Conservation (phyloP, 2,329 filamentous ascomycete species). For the Xylariomycetidae sp. region DNA sequence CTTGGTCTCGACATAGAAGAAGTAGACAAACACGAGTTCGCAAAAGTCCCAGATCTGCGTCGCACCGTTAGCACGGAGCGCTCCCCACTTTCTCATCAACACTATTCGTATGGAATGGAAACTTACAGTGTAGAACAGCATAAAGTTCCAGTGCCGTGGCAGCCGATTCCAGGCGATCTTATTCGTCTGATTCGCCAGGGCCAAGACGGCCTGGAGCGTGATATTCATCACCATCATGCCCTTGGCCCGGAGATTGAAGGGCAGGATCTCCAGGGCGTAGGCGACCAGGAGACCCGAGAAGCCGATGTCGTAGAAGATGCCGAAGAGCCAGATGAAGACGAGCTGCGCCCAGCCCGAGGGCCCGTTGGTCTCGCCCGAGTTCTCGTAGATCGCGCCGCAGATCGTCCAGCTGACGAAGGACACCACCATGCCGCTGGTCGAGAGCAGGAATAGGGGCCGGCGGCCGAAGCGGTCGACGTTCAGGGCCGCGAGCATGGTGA, state of each 20-base stretch:
- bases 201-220: conserved; percentile 56
- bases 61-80: no score
- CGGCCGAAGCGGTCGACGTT: conserved; percentile 47
- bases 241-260: conserved; percentile 54
- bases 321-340: conserved; percentile 56
- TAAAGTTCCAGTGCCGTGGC: conserved; percentile 59
- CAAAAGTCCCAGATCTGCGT: conserved; percentile 50
- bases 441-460: conserved; percentile 48
- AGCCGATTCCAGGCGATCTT: conserved; percentile 58
- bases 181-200: conserved; percentile 60
- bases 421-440: conserved; percentile 43
- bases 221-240: conserved; percentile 63
- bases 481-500: conserved; percentile 50
- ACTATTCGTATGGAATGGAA: conserved; percentile 7
- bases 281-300: conserved; percentile 54
- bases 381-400: conserved; percentile 48
- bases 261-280: conserved; percentile 55
- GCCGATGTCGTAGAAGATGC: conserved; percentile 55
- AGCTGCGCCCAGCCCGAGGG: conserved; percentile 50
- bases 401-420: conserved; percentile 48
- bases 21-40: conserved; percentile 59
- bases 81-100: no score
- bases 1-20: conserved; percentile 66
- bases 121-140: conserved; percentile 58
- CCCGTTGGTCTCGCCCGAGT: conserved; percentile 36